Evolutionary conservation across 257 asterid genomes (phyloP).

Genomic region (Penstemon newberryi): DNA sequence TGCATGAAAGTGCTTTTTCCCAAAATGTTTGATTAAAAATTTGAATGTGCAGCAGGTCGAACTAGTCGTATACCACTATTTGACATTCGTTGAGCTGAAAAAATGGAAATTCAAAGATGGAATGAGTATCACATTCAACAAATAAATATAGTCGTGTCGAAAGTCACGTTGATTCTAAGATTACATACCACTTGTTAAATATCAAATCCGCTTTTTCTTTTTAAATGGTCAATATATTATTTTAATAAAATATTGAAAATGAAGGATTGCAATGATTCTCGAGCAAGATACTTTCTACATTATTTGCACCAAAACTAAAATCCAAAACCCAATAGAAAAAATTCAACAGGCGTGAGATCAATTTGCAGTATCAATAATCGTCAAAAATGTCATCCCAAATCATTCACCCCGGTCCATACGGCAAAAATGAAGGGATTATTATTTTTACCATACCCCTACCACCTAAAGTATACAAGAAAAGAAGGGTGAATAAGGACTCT

Average conservation of each 20-base stretch:
- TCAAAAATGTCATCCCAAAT: constrained; percentile 18
- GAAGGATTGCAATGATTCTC: not conserved
- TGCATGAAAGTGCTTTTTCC: too few relatives aligned
- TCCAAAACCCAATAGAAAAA: not conserved
- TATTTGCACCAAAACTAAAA: not conserved
- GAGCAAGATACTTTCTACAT: not conserved
- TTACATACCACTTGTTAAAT: not conserved
- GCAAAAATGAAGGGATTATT: not conserved
- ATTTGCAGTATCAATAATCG: not conserved
- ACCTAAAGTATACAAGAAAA: too few relatives aligned
- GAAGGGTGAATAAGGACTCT: too few relatives aligned
- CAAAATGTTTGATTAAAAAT: too few relatives aligned
- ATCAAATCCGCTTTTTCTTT: not conserved
- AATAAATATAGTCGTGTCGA: not conserved
- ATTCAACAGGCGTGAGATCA: constrained; percentile 22
- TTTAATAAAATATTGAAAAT: not conserved
- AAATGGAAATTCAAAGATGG: too few relatives aligned
- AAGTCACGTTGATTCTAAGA: not conserved
- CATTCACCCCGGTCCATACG: constrained; percentile 6
- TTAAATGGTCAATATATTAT: constrained; percentile 5
- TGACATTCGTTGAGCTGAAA: too few relatives aligned
- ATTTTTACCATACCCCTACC: not conserved
- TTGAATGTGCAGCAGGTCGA: too few relatives aligned
- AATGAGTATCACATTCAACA: not conserved
- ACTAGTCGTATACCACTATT: too few relatives aligned